Conservation (phyloP, 1,139 yeast species). For the Magnusiomyces starmeri region DNA sequence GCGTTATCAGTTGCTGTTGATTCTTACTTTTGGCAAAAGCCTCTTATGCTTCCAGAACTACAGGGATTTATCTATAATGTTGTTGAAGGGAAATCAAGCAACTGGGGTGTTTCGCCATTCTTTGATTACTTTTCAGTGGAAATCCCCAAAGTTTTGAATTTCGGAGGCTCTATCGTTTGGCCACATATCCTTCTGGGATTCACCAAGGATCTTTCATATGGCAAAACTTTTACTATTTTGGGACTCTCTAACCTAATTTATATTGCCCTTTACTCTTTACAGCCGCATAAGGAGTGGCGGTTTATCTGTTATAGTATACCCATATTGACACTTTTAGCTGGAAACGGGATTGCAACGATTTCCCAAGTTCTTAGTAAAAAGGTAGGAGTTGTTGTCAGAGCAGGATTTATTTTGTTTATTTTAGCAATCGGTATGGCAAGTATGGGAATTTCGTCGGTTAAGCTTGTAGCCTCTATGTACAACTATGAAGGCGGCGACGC, state of each 20-base stretch:
- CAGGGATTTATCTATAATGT: conserved; percentile 68
- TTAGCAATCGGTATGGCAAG: conserved; percentile 34
- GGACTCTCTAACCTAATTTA: conserved; percentile 46
- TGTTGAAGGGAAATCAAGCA: conserved; percentile 56
- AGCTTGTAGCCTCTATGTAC: conserved; percentile 56
- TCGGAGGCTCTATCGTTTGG: conserved; percentile 53
- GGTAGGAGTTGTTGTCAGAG: conserved; percentile 2
- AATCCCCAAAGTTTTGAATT: conserved; percentile 42
- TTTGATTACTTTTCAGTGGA: conserved; percentile 50
- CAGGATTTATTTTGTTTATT: conserved; percentile 22
- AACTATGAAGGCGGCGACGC: conserved; percentile 93
- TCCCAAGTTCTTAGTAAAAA: conserved; percentile 6
- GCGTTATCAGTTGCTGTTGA: conserved; percentile 50
- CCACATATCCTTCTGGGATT: conserved; percentile 42
- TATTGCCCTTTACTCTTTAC: conserved; percentile 60
- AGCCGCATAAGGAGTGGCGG: conserved; percentile 94
- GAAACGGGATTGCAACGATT: conserved; percentile 48
- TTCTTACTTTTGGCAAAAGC: conserved; percentile 65
- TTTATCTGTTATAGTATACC: conserved; percentile 75
- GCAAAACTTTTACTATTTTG: conserved; percentile 23
- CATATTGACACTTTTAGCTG: conserved; percentile 54
- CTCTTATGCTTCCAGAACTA: conserved; percentile 57
- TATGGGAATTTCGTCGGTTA: conserved; percentile 41
- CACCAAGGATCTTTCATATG: background rate
- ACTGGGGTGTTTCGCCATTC: conserved; percentile 85